Percentiles rank a stretch among this genome's conserved stretches.
phyloP scores from a whole-genome alignment of 768 basidiomycete genomes.

The Leccinellum luteum region DNA sequence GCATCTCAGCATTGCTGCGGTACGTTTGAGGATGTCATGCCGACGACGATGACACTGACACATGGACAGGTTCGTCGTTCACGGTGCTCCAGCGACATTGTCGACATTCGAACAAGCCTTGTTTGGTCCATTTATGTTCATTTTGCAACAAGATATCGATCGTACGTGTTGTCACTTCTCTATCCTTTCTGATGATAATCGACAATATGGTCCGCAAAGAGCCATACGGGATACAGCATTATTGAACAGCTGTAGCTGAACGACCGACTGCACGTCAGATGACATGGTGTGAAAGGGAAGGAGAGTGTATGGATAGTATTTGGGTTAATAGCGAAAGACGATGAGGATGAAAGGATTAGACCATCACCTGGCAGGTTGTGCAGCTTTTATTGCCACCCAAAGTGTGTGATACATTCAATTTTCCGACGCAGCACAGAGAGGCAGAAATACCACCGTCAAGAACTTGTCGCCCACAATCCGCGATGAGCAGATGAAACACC shows the following conservation, averaged over 20 bases:
- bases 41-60: not conserved
- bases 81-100: conserved; percentile 63
- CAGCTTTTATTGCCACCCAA: not conserved
- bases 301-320: not conserved
- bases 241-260: not conserved
- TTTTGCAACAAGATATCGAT: conserved; percentile 90
- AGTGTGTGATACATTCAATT: not conserved
- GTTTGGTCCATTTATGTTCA: conserved; percentile 83
- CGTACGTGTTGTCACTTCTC: conserved; percentile 46
- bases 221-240: not conserved
- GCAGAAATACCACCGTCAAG: not conserved
- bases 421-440: not conserved
- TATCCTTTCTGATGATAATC: not conserved
- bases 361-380: not conserved
- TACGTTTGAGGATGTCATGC: conserved; percentile 27
- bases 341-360: not conserved
- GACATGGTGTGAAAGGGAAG: not conserved
- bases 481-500: not conserved
- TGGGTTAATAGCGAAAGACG: not conserved
- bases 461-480: not conserved
- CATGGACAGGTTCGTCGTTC: conserved; percentile 70
- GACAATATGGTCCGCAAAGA: not conserved
- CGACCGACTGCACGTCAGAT: not conserved
- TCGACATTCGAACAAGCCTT: conserved; percentile 75
- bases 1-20: conserved; percentile 95